Conservation (phyloP, 2,329 filamentous ascomycete species). For the Remersonia thermophila region DNA sequence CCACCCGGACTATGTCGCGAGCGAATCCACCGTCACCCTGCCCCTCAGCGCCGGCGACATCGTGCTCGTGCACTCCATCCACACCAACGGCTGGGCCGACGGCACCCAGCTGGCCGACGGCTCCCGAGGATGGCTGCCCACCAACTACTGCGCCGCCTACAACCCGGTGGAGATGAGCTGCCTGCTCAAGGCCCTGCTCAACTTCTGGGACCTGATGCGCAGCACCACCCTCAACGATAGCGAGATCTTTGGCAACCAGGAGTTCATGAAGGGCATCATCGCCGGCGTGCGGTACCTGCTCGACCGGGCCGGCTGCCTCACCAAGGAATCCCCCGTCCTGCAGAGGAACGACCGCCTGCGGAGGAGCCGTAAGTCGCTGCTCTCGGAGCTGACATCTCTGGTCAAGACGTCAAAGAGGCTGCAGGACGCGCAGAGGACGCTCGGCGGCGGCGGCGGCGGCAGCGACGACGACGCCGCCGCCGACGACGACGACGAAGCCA, state of each 20-base stretch:
- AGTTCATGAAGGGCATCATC: conserved; percentile 89
- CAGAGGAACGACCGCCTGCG: conserved; percentile 64
- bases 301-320: conserved; percentile 79
- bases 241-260: conserved; percentile 75
- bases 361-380: conserved; percentile 69
- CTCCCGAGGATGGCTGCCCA: conserved; percentile 86
- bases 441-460: too few relatives aligned
- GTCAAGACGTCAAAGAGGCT: conserved; percentile 82
- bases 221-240: conserved; percentile 64
- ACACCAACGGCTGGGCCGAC: conserved; percentile 97
- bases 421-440: conserved; percentile 54
- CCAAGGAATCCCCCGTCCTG: conserved; percentile 64
- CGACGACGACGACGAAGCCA: conserved; percentile 37
- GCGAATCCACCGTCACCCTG: conserved; percentile 78
- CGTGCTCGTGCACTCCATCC: conserved; percentile 87
- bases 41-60: conserved; percentile 84
- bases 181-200: conserved; percentile 72
- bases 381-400: conserved; percentile 79
- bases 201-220: conserved; percentile 83
- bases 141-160: conserved; percentile 95
- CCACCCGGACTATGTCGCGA: conserved; percentile 62
- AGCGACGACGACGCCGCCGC: conserved; percentile 37
- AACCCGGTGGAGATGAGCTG: conserved; percentile 78
- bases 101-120: conserved; percentile 80
- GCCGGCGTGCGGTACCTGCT: conserved; percentile 83